A percentile compares a stretch with the other conserved stretches of the same genome.
Evolutionary conservation across 192 early-diverging fungal genomes (phyloP).

Genomic region (Dissophora globulifera): DNA sequence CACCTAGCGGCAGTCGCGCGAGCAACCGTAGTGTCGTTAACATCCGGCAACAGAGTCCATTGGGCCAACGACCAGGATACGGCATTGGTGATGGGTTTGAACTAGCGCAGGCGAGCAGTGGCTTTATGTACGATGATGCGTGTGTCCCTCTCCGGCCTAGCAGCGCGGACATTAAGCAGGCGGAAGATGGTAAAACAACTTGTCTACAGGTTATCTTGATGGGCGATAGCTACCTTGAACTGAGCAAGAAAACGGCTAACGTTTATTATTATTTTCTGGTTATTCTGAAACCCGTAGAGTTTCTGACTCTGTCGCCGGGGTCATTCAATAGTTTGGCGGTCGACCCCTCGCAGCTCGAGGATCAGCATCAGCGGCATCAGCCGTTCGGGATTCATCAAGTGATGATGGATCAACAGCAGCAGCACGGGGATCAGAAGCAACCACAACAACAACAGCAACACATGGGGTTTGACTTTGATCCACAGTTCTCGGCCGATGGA

Average conservation of each 20-base stretch:
- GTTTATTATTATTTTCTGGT: no score
- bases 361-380: slow-evolving; percentile 6
- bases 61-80: slow-evolving; percentile 12
- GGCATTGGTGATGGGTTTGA: not conserved
- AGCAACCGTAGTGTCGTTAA: not conserved
- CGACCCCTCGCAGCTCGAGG: not conserved
- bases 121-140: slow-evolving; percentile 17
- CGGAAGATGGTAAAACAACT: slow-evolving; percentile 35
- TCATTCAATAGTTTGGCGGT: no score
- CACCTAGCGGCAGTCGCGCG: not conserved
- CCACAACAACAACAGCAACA: slow-evolving; percentile 21
- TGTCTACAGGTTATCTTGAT: no score
- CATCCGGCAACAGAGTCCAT: slow-evolving; percentile 21
- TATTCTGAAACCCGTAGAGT: slow-evolving; percentile 18
- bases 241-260: no score
- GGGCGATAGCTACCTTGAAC: no score
- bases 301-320: slow-evolving; percentile 18
- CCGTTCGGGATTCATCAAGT: not conserved
- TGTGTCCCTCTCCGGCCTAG: slow-evolving; percentile 18
- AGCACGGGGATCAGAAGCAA: slow-evolving; percentile 1
- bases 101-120: no score
- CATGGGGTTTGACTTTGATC: slow-evolving; percentile 21
- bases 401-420: not conserved
- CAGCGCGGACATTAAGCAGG: slow-evolving; percentile 23
- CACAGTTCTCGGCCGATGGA: not conserved